phyloP scores from a whole-genome alignment of 2,329 filamentous ascomycete genomes.

The Botrytis deweyae region DNA sequence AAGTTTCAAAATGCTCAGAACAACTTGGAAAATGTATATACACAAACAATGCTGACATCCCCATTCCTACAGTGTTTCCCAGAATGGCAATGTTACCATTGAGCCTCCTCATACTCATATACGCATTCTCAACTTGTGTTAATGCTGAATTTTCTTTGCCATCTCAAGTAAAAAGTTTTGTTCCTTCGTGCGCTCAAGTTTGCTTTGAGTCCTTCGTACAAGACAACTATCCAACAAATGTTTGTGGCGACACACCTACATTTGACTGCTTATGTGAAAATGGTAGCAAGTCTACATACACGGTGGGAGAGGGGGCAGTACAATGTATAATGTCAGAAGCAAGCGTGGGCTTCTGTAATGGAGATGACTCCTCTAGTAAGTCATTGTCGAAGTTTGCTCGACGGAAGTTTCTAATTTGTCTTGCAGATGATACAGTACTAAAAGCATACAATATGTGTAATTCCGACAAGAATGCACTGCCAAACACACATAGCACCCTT shows the following conservation, averaged over 20 bases:
- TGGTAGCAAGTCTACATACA: conserved; percentile 60
- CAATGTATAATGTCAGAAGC: conserved; percentile 62
- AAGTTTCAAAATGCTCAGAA: neutral
- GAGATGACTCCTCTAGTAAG: conserved; percentile 40
- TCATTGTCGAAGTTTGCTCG: neutral
- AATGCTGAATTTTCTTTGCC: conserved; percentile 30
- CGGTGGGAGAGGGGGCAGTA: conserved; percentile 68
- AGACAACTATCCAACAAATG: conserved; percentile 53
- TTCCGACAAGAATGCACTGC: conserved; percentile 49
- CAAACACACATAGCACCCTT: conserved; percentile 58
- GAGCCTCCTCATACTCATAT: conserved; percentile 36
- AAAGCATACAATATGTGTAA: conserved; percentile 60
- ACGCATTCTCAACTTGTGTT: conserved; percentile 28
- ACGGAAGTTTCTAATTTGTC: conserved; percentile 19
- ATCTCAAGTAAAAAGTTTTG: conserved; percentile 35
- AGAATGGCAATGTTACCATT: conserved; percentile 39
- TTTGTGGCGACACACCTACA: conserved; percentile 52
- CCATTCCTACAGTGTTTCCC: conserved; percentile 27
- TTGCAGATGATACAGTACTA: conserved; percentile 46
- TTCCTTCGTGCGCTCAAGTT: conserved; percentile 51
- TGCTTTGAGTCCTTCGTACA: conserved; percentile 64
- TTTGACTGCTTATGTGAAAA: conserved; percentile 64
- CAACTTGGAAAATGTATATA: conserved; percentile 13
- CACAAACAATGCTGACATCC: conserved; percentile 29
- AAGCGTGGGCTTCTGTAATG: conserved; percentile 51